phyloP scores from a whole-genome alignment of 495 filamentous ascomycete genomes.

The Aspergillus baeticus region DNA sequence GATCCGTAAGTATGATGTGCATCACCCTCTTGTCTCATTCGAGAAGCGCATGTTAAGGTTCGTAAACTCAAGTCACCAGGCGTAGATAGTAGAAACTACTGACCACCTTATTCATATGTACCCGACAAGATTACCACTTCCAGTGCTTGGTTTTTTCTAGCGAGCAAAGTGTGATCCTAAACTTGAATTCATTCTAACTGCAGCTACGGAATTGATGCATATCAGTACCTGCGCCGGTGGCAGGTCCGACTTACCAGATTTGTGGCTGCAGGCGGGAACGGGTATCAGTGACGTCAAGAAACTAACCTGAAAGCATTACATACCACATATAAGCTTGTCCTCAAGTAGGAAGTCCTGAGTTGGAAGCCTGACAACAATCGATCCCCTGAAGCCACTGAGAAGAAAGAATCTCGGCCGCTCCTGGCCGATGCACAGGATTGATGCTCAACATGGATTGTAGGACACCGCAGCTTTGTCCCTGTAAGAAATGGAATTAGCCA shows the following conservation, averaged over 20 bases:
- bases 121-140: too few relatives aligned
- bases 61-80: too few relatives aligned
- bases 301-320: neutral
- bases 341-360: neutral
- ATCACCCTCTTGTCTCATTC: too few relatives aligned
- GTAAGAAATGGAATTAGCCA: neutral
- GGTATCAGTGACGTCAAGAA: neutral
- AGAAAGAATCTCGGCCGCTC: conserved; percentile 1
- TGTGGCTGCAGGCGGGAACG: neutral
- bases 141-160: too few relatives aligned
- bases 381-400: conserved; percentile 4
- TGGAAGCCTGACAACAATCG: neutral
- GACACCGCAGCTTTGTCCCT: conserved; percentile 1
- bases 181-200: neutral
- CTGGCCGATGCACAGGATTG: neutral
- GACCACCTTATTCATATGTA: too few relatives aligned
- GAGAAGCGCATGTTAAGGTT: too few relatives aligned
- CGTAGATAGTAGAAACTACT: too few relatives aligned
- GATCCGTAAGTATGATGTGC: too few relatives aligned
- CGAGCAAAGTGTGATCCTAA: neutral
- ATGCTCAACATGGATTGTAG: conserved; percentile 2
- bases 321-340: neutral
- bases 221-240: neutral
- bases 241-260: neutral
- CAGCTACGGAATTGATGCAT: neutral